Evolutionary conservation across 2,329 filamentous ascomycete species (phyloP).

Genomic region (Cercospora sp.): DNA sequence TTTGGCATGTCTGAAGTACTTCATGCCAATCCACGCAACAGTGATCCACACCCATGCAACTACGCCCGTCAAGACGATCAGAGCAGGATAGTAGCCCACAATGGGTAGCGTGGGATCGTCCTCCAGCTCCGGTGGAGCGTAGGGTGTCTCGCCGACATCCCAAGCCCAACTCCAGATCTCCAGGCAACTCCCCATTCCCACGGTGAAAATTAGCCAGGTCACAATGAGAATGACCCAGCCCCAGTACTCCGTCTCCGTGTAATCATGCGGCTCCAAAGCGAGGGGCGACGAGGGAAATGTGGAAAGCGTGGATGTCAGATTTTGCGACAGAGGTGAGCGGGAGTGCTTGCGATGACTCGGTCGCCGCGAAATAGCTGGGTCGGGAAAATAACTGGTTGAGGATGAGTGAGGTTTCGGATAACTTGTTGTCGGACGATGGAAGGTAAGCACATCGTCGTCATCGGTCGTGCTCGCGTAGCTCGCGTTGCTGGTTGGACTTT

Average conservation of each 20-base stretch:
- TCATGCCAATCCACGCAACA: constrained; percentile 98
- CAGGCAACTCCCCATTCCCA: constrained; percentile 93
- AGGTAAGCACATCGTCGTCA: constrained; percentile 74
- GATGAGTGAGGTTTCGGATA: constrained; percentile 28
- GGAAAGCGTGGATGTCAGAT: constrained; percentile 24
- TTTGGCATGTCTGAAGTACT: constrained; percentile 97
- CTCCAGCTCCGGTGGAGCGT: constrained; percentile 90
- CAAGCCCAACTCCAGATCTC: constrained; percentile 98
- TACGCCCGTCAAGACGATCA: constrained; percentile 88
- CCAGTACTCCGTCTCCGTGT: constrained; percentile 96
- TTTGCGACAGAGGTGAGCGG: constrained; percentile 33
- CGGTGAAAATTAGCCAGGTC: constrained; percentile 94
- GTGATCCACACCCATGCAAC: constrained; percentile 99
- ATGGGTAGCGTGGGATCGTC: constrained; percentile 94
- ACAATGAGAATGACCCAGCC: constrained; percentile 88
- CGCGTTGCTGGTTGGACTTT: constrained; percentile 51
- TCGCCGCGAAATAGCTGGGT: constrained; percentile 22
- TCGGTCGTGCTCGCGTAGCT: constrained; percentile 74
- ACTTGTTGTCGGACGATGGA: constrained; percentile 45
- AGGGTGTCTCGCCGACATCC: constrained; percentile 95
- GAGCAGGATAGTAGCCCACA: constrained; percentile 91
- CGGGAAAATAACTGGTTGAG: constrained; percentile 35
- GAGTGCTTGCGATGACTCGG: constrained; percentile 23
- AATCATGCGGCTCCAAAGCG: constrained; percentile 70
- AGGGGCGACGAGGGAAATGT: constrained; percentile 22